Evolutionary conservation across 2,329 filamentous ascomycete genomes (phyloP), one percentile per base, ranked within the genome.

Genomic region (Cytospora paraplurivora): DNA sequence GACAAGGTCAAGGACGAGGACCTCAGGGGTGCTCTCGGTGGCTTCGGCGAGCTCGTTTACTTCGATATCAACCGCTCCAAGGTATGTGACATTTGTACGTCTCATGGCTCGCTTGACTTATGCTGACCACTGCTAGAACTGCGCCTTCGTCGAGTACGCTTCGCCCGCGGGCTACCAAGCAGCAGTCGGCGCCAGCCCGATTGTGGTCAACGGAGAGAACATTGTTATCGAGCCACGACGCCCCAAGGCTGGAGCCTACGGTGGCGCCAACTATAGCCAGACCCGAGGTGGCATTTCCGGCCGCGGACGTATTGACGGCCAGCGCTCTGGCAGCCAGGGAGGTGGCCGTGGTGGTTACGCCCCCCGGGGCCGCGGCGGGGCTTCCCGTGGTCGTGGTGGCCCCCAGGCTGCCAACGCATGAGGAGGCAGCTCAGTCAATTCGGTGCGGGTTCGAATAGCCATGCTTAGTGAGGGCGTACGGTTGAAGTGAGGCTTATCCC

Each of bases 121-220:
- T 35, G 19, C 72, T 75, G 68, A 76, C 64, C 62, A 37, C 12
- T 51, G 19, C 73, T 21, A 96, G 94, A 97, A 95, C 83, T 97
- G 93, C 73, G 95, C 95, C 33, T 98, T 98, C 74, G 92, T 97
- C 65, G 95, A 99, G 76, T 99, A 95, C 77, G 90, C 88, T 73
- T 90, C 89, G 54, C 75, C 86, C 27, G 87, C 93, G 62, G 92
- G 87, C 54, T 97, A 96, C 78, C 85, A 92, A 75, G 89, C 91
- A 67, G 95, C 95, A 51, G 83, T 92, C 44, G 85, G 85, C 66
- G 90, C 89, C 70, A 98, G 96, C 79, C 94, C 94, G 41, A 92
- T 96, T 78, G 84, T 85, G 52, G 86, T 99, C 67, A 91, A 90
- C 71, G 90, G 88, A 69, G 90, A 97, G 76, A 88, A 86, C 72